Evolutionary conservation across 2,329 filamentous ascomycete genomes (phyloP).

Genomic region (Penicillium sp.): DNA sequence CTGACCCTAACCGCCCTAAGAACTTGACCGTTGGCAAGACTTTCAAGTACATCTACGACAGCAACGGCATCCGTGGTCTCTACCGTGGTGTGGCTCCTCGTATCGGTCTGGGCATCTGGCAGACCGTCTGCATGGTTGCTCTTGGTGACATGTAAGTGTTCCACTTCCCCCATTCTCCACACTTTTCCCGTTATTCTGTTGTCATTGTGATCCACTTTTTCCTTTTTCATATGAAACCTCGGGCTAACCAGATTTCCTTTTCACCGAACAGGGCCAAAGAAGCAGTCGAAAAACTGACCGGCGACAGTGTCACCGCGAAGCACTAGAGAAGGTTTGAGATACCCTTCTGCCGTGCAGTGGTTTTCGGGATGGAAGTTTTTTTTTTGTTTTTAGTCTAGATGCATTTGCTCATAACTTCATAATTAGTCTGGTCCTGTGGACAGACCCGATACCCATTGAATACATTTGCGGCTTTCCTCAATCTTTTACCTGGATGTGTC

Average conservation of each 20-base stretch:
- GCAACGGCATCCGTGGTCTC: slow-evolving; percentile 85
- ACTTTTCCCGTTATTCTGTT: not conserved
- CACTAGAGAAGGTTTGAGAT: slow-evolving; percentile 54
- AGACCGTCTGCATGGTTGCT: slow-evolving; percentile 99
- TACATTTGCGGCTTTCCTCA: not conserved
- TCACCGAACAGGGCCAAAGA: slow-evolving; percentile 59
- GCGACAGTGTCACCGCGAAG: slow-evolving; percentile 64
- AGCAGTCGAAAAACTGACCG: slow-evolving; percentile 64
- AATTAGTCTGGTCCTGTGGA: slow-evolving; percentile 10
- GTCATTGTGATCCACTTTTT: not conserved
- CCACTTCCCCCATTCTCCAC: not conserved
- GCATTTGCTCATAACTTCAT: slow-evolving; percentile 14
- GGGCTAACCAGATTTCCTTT: slow-evolving; percentile 31
- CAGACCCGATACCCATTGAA: slow-evolving; percentile 19
- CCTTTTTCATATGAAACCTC: slow-evolving; percentile 28
- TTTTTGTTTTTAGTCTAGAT: slow-evolving; percentile 5
- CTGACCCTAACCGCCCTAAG: slow-evolving; percentile 95
- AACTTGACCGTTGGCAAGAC: slow-evolving; percentile 95
- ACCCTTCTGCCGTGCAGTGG: slow-evolving; percentile 36
- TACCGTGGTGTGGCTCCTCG: slow-evolving; percentile 95
- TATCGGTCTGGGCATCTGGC: slow-evolving; percentile 95
- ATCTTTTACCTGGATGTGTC: not conserved
- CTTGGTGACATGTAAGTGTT: slow-evolving; percentile 88
- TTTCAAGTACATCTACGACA: slow-evolving; percentile 80
- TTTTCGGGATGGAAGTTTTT: slow-evolving; percentile 8